Conservation (phyloP, 2,329 filamentous ascomycete genomes). For the Paraphoma chrysanthemicola region DNA sequence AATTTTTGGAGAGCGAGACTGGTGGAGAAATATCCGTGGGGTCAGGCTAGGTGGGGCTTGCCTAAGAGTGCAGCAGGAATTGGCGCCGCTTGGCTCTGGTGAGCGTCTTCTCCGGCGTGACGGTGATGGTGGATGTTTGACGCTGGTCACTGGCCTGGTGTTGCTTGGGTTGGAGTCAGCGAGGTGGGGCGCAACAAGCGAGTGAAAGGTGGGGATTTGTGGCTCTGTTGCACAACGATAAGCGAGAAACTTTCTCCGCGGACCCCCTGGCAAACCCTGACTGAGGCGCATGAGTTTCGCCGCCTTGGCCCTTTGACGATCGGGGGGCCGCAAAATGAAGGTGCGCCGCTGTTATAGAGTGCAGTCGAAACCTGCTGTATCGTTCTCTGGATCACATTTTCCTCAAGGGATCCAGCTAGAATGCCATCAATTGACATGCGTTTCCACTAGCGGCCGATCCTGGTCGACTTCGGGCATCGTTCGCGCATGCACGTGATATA, state of each 20-base stretch:
- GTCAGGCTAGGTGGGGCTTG: neutral
- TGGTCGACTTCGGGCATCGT: neutral
- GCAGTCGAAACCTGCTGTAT: neutral
- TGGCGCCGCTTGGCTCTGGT: neutral
- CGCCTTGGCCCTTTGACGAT: neutral
- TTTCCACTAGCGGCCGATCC: neutral
- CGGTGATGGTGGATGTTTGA: neutral
- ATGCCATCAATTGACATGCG: neutral
- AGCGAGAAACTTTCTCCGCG: neutral
- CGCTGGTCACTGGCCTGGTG: neutral
- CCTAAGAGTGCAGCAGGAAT: neutral
- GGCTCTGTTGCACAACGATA: neutral
- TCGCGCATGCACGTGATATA: neutral
- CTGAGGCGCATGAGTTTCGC: neutral
- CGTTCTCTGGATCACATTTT: neutral
- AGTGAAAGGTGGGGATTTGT: neutral
- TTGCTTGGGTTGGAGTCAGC: neutral
- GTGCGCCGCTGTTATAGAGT: neutral
- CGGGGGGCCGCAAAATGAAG: neutral
- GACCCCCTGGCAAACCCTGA: neutral
- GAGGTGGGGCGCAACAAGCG: neutral
- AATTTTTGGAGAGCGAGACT: neutral
- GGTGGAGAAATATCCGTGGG: neutral
- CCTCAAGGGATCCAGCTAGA: neutral
- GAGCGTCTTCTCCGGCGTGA: neutral